These are phyloP conservation scores for Elongisporangium prolatum DNA, from an alignment of 352 stramenopile genomes.

Conservation along the genomic window DNA sequence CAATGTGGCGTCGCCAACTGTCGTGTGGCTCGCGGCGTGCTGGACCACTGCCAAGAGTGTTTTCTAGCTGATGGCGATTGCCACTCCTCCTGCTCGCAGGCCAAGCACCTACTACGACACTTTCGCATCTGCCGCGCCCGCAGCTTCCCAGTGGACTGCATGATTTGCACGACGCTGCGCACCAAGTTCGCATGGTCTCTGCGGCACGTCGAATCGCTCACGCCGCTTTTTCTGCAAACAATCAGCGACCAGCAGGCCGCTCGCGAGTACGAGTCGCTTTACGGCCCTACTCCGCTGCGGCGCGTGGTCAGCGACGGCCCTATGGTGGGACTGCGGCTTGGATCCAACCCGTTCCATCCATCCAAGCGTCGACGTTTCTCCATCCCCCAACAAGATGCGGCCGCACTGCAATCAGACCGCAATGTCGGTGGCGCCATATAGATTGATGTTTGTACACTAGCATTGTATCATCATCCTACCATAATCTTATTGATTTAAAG, in stretches of 20 bases:
- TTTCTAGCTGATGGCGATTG: slow-evolving; percentile 30
- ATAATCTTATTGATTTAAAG: slow-evolving; percentile 1
- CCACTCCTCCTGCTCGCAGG: slow-evolving; percentile 38
- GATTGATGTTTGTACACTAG: neutral
- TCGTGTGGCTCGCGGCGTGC: slow-evolving; percentile 37
- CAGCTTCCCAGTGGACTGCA: slow-evolving; percentile 17
- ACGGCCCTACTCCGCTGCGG: slow-evolving; percentile 4
- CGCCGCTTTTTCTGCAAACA: slow-evolving; percentile 20
- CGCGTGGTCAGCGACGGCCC: slow-evolving; percentile 17
- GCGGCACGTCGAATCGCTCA: slow-evolving; percentile 27
- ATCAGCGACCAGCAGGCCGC: neutral
- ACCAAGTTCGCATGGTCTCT: slow-evolving; percentile 32
- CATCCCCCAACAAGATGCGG: neutral
- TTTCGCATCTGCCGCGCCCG: slow-evolving; percentile 34
- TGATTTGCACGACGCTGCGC: slow-evolving; percentile 22
- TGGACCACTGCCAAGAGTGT: slow-evolving; percentile 53
- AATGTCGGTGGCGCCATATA: neutral
- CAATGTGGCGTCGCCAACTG: slow-evolving; percentile 31
- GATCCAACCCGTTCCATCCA: neutral
- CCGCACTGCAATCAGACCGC: neutral
- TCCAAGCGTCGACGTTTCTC: slow-evolving; percentile 6
- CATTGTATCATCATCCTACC: neutral
- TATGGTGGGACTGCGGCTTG: slow-evolving; percentile 1
- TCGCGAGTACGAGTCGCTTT: neutral
- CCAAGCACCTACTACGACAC: slow-evolving; percentile 43